A percentile compares a stretch with the other conserved stretches of the same genome.
Evolutionary conservation across 139 green algal species (phyloP).

Genomic region (Micractinium sp.): DNA sequence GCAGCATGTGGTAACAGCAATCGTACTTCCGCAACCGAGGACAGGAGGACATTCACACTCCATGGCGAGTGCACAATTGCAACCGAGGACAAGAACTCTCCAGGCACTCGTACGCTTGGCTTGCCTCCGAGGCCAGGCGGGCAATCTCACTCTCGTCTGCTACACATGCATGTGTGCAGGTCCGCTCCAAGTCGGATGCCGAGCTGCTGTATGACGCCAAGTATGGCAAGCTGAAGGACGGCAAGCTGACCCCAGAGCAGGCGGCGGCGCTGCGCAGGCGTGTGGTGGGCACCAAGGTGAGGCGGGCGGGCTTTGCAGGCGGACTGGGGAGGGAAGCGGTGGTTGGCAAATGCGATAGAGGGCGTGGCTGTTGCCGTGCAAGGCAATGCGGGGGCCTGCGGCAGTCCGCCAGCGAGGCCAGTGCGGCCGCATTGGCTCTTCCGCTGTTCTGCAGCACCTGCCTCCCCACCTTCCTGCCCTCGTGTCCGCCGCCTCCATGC

Average conservation of each 20-base stretch:
- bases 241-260: constrained; percentile 67
- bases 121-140: neutral
- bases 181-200: constrained; percentile 46
- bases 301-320: neutral
- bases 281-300: constrained; percentile 59
- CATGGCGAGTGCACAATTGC: neutral
- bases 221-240: constrained; percentile 61
- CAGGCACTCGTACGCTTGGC: neutral
- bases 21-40: too few species aligned
- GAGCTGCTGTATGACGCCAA: constrained; percentile 78
- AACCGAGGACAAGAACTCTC: neutral
- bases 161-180: neutral
- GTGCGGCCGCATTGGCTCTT: neutral
- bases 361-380: neutral
- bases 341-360: neutral
- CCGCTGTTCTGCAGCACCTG: too few species aligned
- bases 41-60: too few species aligned
- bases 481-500: too few species aligned
- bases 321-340: neutral
- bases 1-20: too few species aligned
- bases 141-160: neutral
- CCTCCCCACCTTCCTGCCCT: too few species aligned
- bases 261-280: constrained; percentile 65
- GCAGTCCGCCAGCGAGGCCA: neutral
- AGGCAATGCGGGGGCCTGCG: too few species aligned